Base-by-base conservation (phyloP, 2,329 filamentous ascomycete species). In the Neopestalotiopsis sp. region DNA sequence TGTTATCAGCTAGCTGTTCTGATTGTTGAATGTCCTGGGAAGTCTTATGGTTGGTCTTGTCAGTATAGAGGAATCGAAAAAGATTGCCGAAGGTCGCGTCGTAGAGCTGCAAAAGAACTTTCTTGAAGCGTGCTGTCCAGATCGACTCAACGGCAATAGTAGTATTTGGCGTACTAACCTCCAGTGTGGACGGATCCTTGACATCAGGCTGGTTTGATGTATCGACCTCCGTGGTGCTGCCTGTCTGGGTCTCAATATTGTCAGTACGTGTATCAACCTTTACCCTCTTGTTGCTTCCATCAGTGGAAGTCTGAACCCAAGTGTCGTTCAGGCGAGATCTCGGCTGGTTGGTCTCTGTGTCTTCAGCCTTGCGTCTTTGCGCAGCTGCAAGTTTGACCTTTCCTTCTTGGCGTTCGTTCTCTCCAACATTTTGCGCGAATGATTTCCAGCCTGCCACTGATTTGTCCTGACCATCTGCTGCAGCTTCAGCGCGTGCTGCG, bases 261-360 rank as follows among this genome's bases (percentile, higher is more conserved):
- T 61, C n/a, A 38, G 61, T 40, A 42, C 9, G 57, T 53, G 24
- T 64, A 12, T n/a, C 59, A 59, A 83, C 71, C 73, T 81, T 84
- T 71, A 83, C 75, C 38, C 83, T 80, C 76, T 85, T 85, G 68
- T 77, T 78, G 71, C 77, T 79, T 53, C 78, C 79, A 62, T 82
- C 78, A 20, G 78, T 62, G 5, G 77, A 77, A 58, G 78, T 81
- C 73, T 83, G 77, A 45, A 83, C 72, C 82, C 81, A 83, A 4
- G 77, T 81, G 67, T 84, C 82, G 61, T 77, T 81, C 67, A 79
- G 74, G 30, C 77, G 77, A n/a, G 64, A 65, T 34, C 76, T 74
- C 10, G 65, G 71, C 70, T 5, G 13, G n/a, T 69, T 69, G 40
- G 40, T 38, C 69, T 67, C 66, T 14, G 45, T 12, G 24, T 72